Evolutionary conservation across 495 filamentous ascomycete species (phyloP).

Genomic region (Lophium mytilinum): DNA sequence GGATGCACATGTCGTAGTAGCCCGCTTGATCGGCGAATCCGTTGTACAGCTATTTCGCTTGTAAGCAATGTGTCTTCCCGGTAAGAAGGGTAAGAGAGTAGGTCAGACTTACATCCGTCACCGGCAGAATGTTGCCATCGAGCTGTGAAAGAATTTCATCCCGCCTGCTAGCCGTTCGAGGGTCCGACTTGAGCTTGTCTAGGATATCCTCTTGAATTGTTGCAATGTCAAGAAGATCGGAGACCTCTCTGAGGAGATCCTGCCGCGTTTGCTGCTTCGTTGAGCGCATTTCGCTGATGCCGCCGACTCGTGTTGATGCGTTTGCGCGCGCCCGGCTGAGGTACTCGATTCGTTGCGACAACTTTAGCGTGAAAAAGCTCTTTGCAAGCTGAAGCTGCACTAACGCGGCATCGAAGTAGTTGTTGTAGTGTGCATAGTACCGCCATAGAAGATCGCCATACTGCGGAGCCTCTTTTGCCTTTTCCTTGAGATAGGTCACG

Average conservation of each 20-base stretch:
- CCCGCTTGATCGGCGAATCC: slow-evolving; percentile 74
- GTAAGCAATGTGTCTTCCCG: not conserved
- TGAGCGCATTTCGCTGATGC: slow-evolving; percentile 41
- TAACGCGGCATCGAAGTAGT: slow-evolving; percentile 74
- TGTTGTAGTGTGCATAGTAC: slow-evolving; percentile 71
- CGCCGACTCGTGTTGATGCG: slow-evolving; percentile 64
- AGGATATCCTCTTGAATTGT: slow-evolving; percentile 91
- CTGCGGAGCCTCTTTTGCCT: slow-evolving; percentile 54
- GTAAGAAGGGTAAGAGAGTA: not conserved
- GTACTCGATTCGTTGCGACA: slow-evolving; percentile 79
- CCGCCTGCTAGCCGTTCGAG: slow-evolving; percentile 52
- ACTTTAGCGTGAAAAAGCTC: slow-evolving; percentile 62
- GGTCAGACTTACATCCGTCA: slow-evolving; percentile 58
- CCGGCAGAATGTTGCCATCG: slow-evolving; percentile 61
- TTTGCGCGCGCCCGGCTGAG: slow-evolving; percentile 82
- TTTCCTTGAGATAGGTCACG: slow-evolving; percentile 73
- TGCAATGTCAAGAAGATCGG: slow-evolving; percentile 82
- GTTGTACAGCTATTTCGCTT: slow-evolving; percentile 67
- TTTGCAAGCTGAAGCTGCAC: slow-evolving; percentile 79
- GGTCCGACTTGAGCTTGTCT: slow-evolving; percentile 66
- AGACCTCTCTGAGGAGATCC: slow-evolving; percentile 68
- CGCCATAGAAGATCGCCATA: slow-evolving; percentile 90
- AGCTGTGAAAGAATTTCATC: slow-evolving; percentile 54
- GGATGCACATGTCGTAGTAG: slow-evolving; percentile 87
- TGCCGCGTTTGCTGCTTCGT: slow-evolving; percentile 59